Evolutionary conservation across 495 filamentous ascomycete species (phyloP), one percentile per base, ranked within the genome.

Genomic region (Daldinia grandis): DNA sequence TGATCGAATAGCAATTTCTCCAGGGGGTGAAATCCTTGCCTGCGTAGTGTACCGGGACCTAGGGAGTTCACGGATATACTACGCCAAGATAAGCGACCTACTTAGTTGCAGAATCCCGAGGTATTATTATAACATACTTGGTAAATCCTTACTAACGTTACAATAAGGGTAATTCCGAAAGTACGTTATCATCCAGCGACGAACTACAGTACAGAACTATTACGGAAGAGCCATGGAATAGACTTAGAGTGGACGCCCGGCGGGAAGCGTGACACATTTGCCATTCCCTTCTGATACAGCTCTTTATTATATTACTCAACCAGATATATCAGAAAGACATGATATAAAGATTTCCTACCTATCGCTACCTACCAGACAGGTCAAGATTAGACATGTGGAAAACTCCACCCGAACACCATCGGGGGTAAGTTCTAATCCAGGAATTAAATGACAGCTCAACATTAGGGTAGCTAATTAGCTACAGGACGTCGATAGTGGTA

Each of bases 1-100:
- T n/a, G 37, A 64, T 19, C 62, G 59, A 17, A 58, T 79, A 42
- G 75, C 78, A 15, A 76, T 81, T 47, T 81, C 79, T 0, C 66
- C 78, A 28, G 75, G 75, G 7, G 68, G 75, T 33, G 37, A 78
- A 60, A 60, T 59, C 0, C 47, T 81, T 1, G 74, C 70, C 5
- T 81, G 66, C 15, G 66, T 63, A 1, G 53, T 54, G 15, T 31
- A 19, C 58, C 40, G 5, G 3, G 53, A 63, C 33, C 8, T 35
- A 25, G 24, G 28, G 6, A 33, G 3, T 14, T 37, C 51, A 7
- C 63, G 42, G 53, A 51, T 69, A n/a, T 63, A 17, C 15, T 50
- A 69, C 19, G 25, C 42, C 42, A 27, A 58, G 14, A 58, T 69
- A 9, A 7, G 35, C 10, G 27, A 35, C 42, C 31, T 69, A 15